A percentile compares a stretch with the other conserved stretches of the same genome.
phyloP scores from a whole-genome alignment of 1,284 basidiomycete genomes.

The Xerocomus amazonicus region DNA sequence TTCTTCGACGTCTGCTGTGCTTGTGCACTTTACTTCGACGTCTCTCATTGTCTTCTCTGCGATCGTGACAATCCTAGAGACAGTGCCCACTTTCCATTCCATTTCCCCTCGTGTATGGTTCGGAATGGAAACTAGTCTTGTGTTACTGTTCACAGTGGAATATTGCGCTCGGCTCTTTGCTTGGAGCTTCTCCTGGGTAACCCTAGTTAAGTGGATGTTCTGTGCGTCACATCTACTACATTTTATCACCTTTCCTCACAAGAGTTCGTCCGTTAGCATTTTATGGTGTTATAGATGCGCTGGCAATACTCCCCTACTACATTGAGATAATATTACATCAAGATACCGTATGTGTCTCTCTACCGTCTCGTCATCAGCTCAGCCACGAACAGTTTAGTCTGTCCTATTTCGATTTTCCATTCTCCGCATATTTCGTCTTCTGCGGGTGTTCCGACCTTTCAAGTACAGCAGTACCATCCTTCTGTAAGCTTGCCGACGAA shows the following conservation, averaged over 20 bases:
- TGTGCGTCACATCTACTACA: conserved; percentile 46
- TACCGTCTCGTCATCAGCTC: background rate
- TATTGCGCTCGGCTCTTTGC: conserved; percentile 63
- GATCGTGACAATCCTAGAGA: conserved; percentile 80
- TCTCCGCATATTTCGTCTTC: conserved; percentile 74
- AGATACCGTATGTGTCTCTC: conserved; percentile 63
- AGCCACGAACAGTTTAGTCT: conserved; percentile 43
- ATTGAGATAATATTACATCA: conserved; percentile 79
- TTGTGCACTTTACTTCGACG: conserved; percentile 61
- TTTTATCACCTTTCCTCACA: conserved; percentile 8
- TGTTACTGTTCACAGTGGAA: conserved; percentile 81
- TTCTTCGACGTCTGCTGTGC: conserved; percentile 62
- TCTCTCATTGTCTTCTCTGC: conserved; percentile 68
- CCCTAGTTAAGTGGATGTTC: conserved; percentile 60
- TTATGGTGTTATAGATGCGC: conserved; percentile 79
- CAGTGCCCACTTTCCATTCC: conserved; percentile 76
- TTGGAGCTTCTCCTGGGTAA: conserved; percentile 60
- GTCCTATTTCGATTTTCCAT: conserved; percentile 88
- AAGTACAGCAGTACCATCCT: conserved; percentile 78
- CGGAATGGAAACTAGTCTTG: conserved; percentile 73
- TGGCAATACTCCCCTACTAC: conserved; percentile 85
- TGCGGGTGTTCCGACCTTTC: conserved; percentile 87
- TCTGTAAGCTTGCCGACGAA: conserved; percentile 45
- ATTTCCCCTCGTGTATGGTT: conserved; percentile 74
- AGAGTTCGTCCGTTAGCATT: conserved; percentile 51